Evolutionary conservation across 768 basidiomycete genomes (phyloP), one percentile per base, ranked within the genome.

Genomic region (Melanogaster broomeanus): DNA sequence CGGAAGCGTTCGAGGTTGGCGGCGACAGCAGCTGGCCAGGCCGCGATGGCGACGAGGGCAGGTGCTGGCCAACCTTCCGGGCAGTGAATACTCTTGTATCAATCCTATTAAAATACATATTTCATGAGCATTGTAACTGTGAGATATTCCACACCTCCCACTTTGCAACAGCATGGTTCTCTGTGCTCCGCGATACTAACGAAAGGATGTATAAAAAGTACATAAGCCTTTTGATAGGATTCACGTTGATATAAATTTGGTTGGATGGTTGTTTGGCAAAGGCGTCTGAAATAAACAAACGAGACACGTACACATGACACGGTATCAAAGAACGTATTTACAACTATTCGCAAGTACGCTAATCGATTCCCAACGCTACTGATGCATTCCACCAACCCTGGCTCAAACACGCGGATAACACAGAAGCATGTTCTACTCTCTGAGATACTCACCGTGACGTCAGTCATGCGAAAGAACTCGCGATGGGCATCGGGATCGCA

Each of bases 401-500:
- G 24, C 43, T 51, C 61, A 42, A 56, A 52, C 10, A 37, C 55
- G 13, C 56, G 43, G 46, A 76, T 83, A 48, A 81, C 86, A n/a
- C 69, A 75, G 42, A 85, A 85, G 52, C 88, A 93, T 79, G 80
- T 97, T 38, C 69, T 98, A 30, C 83, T 90, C 55, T 88, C 93
- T 38, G 94, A 98, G 76, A 89, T 98, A 54, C 80, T 94, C 45
- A 78, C 90, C 16, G 91, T 98, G 58, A 97, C 93, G 31, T 89
- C 91, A 2, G 81, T 84, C 18, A 98, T 99, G 95, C 90, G 96
- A 69, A 93, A 94, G 76, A 98, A 98, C 73, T 93, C 95, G 41
- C 84, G 97, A 39, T 98, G 96, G 96, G 89, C 95, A 16, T 84
- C 89, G 12, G 81, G 81, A 40, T 80, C 80, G 24, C 81, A 84